Percentiles rank a stretch among this genome's conserved stretches.
These are phyloP conservation scores for Batkoa obscura DNA, from an alignment of 371 early-diverging fungal species.

Conservation along the genomic window DNA sequence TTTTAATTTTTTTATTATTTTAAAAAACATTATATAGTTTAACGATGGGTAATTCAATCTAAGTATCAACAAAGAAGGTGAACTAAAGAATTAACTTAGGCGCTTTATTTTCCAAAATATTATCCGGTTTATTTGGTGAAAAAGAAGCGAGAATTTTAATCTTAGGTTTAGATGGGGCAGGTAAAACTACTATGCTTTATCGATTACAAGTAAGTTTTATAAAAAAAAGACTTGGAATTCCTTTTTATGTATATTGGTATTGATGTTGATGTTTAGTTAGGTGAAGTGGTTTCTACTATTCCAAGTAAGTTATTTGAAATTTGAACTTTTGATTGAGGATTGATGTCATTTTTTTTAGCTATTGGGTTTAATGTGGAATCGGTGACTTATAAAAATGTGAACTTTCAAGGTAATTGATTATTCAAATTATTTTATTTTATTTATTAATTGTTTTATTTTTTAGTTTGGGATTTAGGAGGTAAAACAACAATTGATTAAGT, in stretches of 20 bases:
- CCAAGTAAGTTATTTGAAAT: slow-evolving; percentile 36
- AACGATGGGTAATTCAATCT: too few relatives aligned
- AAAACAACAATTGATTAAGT: slow-evolving; percentile 26
- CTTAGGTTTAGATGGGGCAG: slow-evolving; percentile 94
- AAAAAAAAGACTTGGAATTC: too few relatives aligned
- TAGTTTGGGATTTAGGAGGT: slow-evolving; percentile 85
- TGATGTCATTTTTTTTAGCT: slow-evolving; percentile 12
- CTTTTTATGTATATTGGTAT: background rate
- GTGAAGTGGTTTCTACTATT: slow-evolving; percentile 92
- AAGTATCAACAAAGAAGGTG: too few relatives aligned
- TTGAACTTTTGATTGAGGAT: background rate
- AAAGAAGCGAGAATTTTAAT: slow-evolving; percentile 94
- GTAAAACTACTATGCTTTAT: slow-evolving; percentile 97
- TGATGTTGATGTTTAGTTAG: slow-evolving; percentile 29
- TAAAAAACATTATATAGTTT: too few relatives aligned
- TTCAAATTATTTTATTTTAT: too few relatives aligned
- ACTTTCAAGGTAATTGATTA: slow-evolving; percentile 47
- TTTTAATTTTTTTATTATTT: too few relatives aligned
- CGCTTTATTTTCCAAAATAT: slow-evolving; percentile 28
- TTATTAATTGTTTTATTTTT: too few relatives aligned
- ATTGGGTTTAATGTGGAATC: slow-evolving; percentile 85
- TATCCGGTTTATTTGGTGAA: slow-evolving; percentile 53
- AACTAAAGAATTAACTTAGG: too few relatives aligned
- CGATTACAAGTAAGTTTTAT: slow-evolving; percentile 25
- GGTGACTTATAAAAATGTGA: slow-evolving; percentile 90